Percentiles rank a stretch among this genome's conserved stretches.
Evolutionary conservation across 768 basidiomycete genomes (phyloP).

Genomic region (Russula abietina): DNA sequence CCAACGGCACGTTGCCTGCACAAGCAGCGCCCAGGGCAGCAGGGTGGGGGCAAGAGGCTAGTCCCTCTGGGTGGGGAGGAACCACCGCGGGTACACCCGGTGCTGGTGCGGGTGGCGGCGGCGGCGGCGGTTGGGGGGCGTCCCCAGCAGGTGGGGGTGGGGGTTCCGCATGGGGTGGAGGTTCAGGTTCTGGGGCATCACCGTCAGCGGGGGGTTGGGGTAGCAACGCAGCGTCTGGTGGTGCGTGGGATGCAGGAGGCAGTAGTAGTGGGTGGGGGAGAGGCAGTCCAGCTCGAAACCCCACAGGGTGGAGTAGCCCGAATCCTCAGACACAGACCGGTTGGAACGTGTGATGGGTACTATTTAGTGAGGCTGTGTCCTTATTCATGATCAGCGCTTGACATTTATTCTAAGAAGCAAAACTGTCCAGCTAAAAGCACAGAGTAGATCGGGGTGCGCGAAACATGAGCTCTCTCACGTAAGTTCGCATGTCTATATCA

Average conservation of each 20-base stretch:
- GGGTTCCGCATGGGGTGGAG: conserved; percentile 12
- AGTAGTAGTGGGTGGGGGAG: conserved; percentile 29
- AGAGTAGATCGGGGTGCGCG: conserved; percentile 10
- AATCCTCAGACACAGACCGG: conserved; percentile 28
- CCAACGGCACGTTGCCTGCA: conserved; percentile 14
- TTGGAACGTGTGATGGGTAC: conserved; percentile 30
- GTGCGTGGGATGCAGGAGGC: conserved; percentile 29
- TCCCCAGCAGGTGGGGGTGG: conserved; percentile 15
- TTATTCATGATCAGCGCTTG: conserved; percentile 11
- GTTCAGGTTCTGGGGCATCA: conserved; percentile 23
- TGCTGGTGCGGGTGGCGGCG: neutral
- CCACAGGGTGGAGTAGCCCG: conserved; percentile 33
- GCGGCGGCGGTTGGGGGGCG: conserved; percentile 14
- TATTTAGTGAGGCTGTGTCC: conserved; percentile 7
- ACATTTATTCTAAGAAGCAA: neutral
- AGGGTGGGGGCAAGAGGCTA: conserved; percentile 16
- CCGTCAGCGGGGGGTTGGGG: conserved; percentile 31
- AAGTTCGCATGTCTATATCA: neutral
- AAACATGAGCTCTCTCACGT: conserved; percentile 9
- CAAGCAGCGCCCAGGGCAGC: conserved; percentile 15
- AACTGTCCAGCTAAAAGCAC: neutral
- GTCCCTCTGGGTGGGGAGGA: conserved; percentile 18
- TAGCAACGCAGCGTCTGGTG: conserved; percentile 36
- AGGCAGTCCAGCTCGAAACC: conserved; percentile 28
- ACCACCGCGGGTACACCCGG: conserved; percentile 9